Evolutionary conservation across 345 rosid species (phyloP).

Genomic region (Eucalyptus pauciflora): DNA sequence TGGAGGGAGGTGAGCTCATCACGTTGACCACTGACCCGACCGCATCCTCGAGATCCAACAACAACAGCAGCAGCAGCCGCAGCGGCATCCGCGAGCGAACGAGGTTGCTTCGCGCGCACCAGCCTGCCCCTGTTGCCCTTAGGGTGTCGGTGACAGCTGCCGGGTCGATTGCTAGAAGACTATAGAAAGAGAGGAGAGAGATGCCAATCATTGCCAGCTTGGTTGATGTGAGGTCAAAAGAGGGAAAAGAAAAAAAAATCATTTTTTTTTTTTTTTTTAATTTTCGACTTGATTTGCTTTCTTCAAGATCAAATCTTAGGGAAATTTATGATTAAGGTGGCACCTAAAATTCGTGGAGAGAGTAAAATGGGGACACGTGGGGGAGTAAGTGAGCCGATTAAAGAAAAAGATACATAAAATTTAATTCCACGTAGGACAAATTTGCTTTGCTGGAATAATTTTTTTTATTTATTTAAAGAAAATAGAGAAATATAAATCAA

Average conservation of each 20-base stretch:
- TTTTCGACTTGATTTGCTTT: neutral
- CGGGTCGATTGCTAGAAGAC: neutral
- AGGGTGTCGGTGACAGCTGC: slow-evolving; percentile 12
- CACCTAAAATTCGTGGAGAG: neutral
- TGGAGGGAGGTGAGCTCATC: neutral
- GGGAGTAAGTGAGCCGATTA: neutral
- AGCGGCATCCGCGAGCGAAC: neutral
- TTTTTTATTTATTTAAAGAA: neutral
- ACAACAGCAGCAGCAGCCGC: neutral
- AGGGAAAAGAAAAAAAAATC: neutral
- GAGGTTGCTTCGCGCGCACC: neutral
- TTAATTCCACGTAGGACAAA: neutral
- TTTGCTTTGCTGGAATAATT: neutral
- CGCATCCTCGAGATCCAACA: neutral
- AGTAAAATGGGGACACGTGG: neutral
- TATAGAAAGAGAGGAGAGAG: neutral
- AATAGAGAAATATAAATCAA: neutral
- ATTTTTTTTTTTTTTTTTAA: accelerated
- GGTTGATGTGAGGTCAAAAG: neutral
- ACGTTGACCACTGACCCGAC: neutral
- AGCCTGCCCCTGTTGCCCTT: neutral
- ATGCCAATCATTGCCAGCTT: slow-evolving; percentile 17
- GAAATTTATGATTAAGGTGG: neutral
- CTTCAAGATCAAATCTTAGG: neutral
- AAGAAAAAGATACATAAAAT: neutral